Conservation (phyloP, 208 protist species). For the Leptomonas seymouri region DNA sequence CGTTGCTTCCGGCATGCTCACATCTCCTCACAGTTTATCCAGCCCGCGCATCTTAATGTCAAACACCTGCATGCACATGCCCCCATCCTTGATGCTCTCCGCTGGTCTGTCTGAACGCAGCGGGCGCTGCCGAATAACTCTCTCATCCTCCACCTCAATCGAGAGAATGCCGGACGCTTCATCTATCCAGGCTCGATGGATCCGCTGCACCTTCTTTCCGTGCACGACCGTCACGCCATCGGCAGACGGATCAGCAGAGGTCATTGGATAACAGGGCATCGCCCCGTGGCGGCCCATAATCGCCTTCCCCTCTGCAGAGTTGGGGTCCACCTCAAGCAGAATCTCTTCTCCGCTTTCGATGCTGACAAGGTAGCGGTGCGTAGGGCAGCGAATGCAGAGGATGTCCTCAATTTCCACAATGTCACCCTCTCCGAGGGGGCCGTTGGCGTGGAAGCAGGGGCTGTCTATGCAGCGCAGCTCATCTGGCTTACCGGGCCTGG, state of each 20-base stretch:
- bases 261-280: constrained; percentile 30
- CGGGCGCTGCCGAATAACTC: constrained; percentile 45
- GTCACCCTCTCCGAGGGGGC: constrained; percentile 82
- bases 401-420: constrained; percentile 86
- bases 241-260: constrained; percentile 12
- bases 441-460: constrained; percentile 84
- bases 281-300: constrained; percentile 31
- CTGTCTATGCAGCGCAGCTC: constrained; percentile 82
- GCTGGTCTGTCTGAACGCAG: constrained; percentile 66
- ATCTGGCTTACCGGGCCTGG: constrained; percentile 10
- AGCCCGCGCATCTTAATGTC: constrained; percentile 79
- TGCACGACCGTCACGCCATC: constrained; percentile 30
- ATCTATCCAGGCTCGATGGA: constrained; percentile 66
- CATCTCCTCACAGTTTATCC: constrained; percentile 31
- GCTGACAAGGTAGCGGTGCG: constrained; percentile 79
- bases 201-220: constrained; percentile 62
- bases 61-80: constrained; percentile 86
- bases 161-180: constrained; percentile 71
- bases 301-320: constrained; percentile 22
- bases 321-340: constrained; percentile 37
- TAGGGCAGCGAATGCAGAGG: constrained; percentile 81
- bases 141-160: constrained; percentile 71
- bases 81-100: constrained; percentile 61
- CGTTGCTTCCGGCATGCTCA: neutral
- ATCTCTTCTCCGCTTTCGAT: constrained; percentile 79